Conservation (phyloP, 306 rosid species). For the Pyrus betulifolia region DNA sequence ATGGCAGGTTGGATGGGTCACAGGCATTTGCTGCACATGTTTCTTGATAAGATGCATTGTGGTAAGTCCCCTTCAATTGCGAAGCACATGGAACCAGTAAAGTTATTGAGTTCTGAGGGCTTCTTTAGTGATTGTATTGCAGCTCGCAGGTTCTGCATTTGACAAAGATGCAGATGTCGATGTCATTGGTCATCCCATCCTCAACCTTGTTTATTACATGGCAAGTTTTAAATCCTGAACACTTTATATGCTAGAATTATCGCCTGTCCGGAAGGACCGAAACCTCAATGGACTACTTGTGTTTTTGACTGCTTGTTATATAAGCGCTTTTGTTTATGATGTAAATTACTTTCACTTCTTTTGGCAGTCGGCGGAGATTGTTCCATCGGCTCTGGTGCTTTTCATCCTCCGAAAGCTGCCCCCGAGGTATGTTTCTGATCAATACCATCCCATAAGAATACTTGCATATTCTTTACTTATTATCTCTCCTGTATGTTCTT, state of each 20-base stretch:
- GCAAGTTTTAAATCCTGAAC: conserved; percentile 29
- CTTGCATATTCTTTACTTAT: not conserved
- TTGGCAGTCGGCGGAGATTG: conserved; percentile 60
- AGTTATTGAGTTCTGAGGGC: not conserved
- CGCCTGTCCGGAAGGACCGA: not conserved
- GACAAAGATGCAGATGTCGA: conserved; percentile 36
- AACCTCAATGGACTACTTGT: not conserved
- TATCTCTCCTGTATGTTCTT: not conserved
- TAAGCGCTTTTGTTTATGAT: not conserved
- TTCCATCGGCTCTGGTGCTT: conserved; percentile 67
- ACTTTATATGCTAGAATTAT: not conserved
- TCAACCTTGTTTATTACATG: conserved; percentile 59
- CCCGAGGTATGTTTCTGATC: conserved; percentile 58
- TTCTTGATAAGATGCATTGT: conserved; percentile 67
- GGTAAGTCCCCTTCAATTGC: conserved; percentile 41
- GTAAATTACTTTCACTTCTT: not conserved
- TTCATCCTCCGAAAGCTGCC: conserved; percentile 70
- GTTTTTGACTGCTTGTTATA: not conserved
- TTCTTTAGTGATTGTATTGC: conserved; percentile 14
- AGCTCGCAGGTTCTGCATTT: conserved; percentile 63
- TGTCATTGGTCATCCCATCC: conserved; percentile 53
- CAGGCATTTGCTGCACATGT: conserved; percentile 61
- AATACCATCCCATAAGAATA: conserved; percentile 53
- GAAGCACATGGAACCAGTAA: not conserved
- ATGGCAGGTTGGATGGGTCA: conserved; percentile 69